Evolutionary conservation across 345 rosid species (phyloP).

Genomic region (Nasturtium officinale): DNA sequence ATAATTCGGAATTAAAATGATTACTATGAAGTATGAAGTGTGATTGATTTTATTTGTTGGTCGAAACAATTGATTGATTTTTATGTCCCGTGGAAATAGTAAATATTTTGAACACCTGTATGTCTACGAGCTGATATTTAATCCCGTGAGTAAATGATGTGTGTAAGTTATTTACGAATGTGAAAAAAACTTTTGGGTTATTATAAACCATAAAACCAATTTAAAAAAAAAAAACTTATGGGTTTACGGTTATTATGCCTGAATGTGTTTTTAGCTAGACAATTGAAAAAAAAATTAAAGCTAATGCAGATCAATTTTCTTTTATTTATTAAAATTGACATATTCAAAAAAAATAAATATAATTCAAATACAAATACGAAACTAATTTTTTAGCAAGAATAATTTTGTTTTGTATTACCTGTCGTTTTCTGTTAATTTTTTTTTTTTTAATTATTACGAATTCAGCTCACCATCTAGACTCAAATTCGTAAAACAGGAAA

Average conservation of each 20-base stretch:
- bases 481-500: constrained; percentile 1
- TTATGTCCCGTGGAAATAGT: constrained; percentile 27
- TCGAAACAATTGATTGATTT: not conserved
- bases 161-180: not conserved
- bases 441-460: no score
- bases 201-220: no score
- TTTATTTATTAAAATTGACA: not conserved
- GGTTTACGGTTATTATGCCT: not conserved
- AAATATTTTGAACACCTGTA: constrained; percentile 9
- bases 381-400: not conserved
- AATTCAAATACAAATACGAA: not conserved
- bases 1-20: not conserved
- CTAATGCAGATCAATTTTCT: not conserved
- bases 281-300: not conserved
- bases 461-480: constrained; percentile 1
- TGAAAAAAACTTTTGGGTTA: not conserved
- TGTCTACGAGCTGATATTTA: not conserved
- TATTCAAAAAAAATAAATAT: not conserved
- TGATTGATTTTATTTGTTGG: no score
- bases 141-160: constrained; percentile 12
- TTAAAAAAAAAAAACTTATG: not conserved
- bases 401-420: no score
- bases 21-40: not conserved
- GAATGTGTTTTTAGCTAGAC: not conserved
- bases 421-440: no score